Evolutionary conservation across 108 stramenopile species (phyloP), one percentile per base, ranked within the genome.

Genomic region (Schizochytrium sp.): DNA sequence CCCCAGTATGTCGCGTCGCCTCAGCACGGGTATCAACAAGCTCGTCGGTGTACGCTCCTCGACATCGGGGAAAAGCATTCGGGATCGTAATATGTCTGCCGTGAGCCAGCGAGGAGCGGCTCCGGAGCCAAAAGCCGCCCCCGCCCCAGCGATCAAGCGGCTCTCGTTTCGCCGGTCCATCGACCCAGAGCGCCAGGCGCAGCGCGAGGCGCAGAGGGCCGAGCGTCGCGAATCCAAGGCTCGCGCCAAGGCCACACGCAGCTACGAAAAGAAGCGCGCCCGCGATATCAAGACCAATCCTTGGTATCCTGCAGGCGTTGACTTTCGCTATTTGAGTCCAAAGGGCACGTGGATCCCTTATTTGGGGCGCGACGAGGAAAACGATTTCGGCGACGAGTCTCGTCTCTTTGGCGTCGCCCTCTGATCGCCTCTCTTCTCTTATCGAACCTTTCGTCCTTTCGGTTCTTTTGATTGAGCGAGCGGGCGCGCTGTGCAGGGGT

Each of bases 331-430:
- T 53, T 45, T 83, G 45, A 53, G 48, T 45, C 76, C 76, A 12
- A 47, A 83, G 51, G 3, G 48, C 3, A 47, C 44, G n/a, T 83
- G 76, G 76, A 53, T 83, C 23, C 76, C 76, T 18, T 34, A 53
- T 23, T 45, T 83, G 19, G 76, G 76, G 10, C 76, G 48, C n/a
- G 51, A 12, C 51, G 45, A 47, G 12, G 28, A 53, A 10, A 83
- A 83, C 51, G 76, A 83, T 23, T 83, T 83, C 5, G 76, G 76
- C 45, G 51, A 83, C 51, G 76, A 83, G 28, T n/a, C 76, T 83
- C 76, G 76, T 53, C 76, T 83, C 10, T 43, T 83, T 23, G 76
- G 76, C 28, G 76, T 69, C 41, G 18, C 25, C 18, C 63, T 69
- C 25, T 69, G 25, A 69, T 8, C 55, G 8, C 14, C 14, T 8